phyloP scores from a whole-genome alignment of 441 rosid genomes.

The Bocquillonia castaneifolia region DNA sequence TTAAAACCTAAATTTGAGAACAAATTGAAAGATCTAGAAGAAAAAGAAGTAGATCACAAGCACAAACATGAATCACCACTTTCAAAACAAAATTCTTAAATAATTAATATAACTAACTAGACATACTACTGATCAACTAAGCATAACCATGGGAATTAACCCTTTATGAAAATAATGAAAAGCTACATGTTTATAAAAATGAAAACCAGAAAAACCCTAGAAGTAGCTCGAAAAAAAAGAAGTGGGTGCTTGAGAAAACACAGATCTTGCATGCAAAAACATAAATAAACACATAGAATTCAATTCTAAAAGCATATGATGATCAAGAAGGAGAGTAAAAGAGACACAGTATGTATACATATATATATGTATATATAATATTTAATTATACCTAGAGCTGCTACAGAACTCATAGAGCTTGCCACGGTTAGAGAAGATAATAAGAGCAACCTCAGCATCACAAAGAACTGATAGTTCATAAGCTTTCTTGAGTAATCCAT shows the following conservation, averaged over 20 bases:
- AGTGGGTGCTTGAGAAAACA: slow-evolving; percentile 10
- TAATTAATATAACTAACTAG: not conserved
- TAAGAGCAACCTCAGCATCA: slow-evolving; percentile 61
- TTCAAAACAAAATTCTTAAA: not conserved
- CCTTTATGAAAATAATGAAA: not conserved
- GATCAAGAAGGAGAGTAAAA: not conserved
- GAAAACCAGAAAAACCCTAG: slow-evolving; percentile 19
- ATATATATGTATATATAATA: too few species aligned
- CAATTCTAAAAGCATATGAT: not conserved
- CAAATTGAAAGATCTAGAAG: not conserved
- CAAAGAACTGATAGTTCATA: slow-evolving; percentile 57
- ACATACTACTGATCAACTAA: too few species aligned
- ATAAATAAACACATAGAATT: not conserved
- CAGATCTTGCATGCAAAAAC: slow-evolving; percentile 29
- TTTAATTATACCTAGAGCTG: slow-evolving; percentile 36
- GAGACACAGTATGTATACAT: too few species aligned
- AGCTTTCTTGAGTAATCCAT: slow-evolving; percentile 60
- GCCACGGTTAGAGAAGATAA: slow-evolving; percentile 54
- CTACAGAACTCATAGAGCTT: slow-evolving; percentile 58
- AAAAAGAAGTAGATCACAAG: not conserved
- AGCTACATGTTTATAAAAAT: not conserved
- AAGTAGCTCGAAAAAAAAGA: slow-evolving; percentile 1
- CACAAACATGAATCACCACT: not conserved
- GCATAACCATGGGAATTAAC: too few species aligned
- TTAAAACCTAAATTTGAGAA: not conserved